A percentile compares a stretch with the other conserved stretches of the same genome.
Evolutionary conservation across 2,329 filamentous ascomycete genomes (phyloP).

Genomic region (Ceratocystiopsis minuta): DNA sequence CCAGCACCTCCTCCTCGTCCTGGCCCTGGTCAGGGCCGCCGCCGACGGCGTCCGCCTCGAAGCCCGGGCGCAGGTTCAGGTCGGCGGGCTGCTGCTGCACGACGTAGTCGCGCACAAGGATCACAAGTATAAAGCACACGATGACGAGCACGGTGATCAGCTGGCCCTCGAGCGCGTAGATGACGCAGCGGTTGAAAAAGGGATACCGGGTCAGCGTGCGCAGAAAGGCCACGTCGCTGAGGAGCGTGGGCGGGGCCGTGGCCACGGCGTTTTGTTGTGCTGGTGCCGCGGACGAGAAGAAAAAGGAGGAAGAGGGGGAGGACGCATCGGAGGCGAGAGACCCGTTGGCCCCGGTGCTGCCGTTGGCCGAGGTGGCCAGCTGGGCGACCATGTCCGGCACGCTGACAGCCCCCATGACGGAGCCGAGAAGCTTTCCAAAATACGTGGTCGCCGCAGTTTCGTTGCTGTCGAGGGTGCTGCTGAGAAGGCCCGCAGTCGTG

Average conservation of each 20-base stretch:
- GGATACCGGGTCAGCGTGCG: conserved; percentile 49
- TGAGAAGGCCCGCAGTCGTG: conserved; percentile 1
- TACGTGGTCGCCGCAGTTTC: too few relatives aligned
- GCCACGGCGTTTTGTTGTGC: too few relatives aligned
- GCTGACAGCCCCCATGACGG: conserved; percentile 10
- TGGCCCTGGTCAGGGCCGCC: neutral
- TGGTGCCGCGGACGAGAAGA: too few relatives aligned
- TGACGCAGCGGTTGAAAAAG: conserved; percentile 56
- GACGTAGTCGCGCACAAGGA: conserved; percentile 91
- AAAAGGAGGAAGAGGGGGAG: too few relatives aligned
- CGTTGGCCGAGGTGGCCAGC: conserved; percentile 7
- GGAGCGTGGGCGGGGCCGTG: conserved; percentile 23
- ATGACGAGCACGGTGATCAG: conserved; percentile 86
- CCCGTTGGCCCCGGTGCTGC: conserved; percentile 7
- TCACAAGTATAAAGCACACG: conserved; percentile 88
- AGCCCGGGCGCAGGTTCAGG: conserved; percentile 59
- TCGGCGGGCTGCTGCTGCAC: conserved; percentile 83
- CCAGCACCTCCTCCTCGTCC: neutral
- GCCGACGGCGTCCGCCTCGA: conserved; percentile 20
- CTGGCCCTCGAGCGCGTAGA: conserved; percentile 79
- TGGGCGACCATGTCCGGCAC: conserved; percentile 7
- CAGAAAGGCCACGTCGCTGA: conserved; percentile 39
- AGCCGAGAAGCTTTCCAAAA: too few relatives aligned
- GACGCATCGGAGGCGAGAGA: neutral
- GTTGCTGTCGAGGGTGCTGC: too few relatives aligned